A percentile compares a stretch with the other conserved stretches of the same genome.
These are phyloP conservation scores for Mycena leptocephala DNA, from an alignment of 768 basidiomycete species.

Conservation along the genomic window DNA sequence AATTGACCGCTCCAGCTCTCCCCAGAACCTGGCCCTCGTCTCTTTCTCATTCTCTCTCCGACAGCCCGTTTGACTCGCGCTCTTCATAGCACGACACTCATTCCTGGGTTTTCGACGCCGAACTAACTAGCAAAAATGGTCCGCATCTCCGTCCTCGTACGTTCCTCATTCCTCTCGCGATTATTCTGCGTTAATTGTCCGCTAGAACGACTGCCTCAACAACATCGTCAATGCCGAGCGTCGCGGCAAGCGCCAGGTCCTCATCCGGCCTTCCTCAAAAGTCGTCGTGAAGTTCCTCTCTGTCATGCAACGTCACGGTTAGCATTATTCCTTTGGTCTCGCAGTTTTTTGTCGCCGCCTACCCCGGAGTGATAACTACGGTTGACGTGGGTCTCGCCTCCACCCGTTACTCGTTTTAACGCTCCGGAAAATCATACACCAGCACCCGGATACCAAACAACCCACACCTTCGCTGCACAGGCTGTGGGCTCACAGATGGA, in stretches of 20 bases:
- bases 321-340: constrained; percentile 34
- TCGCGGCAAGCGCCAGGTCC: constrained; percentile 99
- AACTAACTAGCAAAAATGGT: constrained; percentile 73
- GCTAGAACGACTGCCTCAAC: constrained; percentile 68
- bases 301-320: constrained; percentile 99
- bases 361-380: constrained; percentile 91
- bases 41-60: constrained; percentile 37
- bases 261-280: constrained; percentile 97
- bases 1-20: constrained; percentile 52
- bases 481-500: constrained; percentile 73
- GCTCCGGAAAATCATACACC: constrained; percentile 80
- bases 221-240: constrained; percentile 99
- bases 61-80: constrained; percentile 85
- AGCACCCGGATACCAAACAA: constrained; percentile 74
- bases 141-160: constrained; percentile 90
- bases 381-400: constrained; percentile 69
- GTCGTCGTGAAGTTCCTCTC: constrained; percentile 98
- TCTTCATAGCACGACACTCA: constrained; percentile 90
- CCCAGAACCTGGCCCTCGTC: constrained; percentile 37
- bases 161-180: constrained; percentile 62
- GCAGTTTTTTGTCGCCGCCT: constrained; percentile 1
- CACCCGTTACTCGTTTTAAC: constrained; percentile 89
- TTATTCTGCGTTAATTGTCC: constrained; percentile 18
- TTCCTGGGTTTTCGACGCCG: constrained; percentile 71
- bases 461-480: constrained; percentile 56